Base-by-base conservation (phyloP, 2,329 filamentous ascomycete genomes). In the Sordariomycetes sp. region DNA sequence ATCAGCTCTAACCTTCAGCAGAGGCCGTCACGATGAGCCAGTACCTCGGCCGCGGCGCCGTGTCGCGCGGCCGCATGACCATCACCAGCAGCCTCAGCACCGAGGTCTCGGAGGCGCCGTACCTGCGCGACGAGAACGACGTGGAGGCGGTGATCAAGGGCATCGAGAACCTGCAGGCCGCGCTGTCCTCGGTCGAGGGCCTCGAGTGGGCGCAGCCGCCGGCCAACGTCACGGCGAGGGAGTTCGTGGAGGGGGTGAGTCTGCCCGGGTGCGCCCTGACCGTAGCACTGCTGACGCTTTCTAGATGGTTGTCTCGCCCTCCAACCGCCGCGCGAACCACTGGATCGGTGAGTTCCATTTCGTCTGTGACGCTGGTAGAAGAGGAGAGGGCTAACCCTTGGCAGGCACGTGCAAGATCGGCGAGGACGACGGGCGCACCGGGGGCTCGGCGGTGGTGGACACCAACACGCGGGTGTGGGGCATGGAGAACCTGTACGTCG, bases 401-500 rank as follows among this genome's bases (percentile, higher is more conserved):
- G 34, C 25, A 57, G 55, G 57, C 25, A 86, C 82, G 0, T 77
- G 78, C 56, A 86, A 86, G 67, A 74, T 87, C 62, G 83, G 84
- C n/a, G 72, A 71, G 0, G 76, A 82, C 59, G 78, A 81, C 55
- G 80, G 80, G 18, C 77, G 79, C 11, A 70, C 68, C 24, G 72
- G 72, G 56, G 82, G 83, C n/a, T 76, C 74, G 7, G 73, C 81
- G 1, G 85, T 88, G 1, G 83, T 87, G 1, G 84, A 87, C 63
- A 66, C 75, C 11, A 74, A 87, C 69, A 79, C 82, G 59, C 81
- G 79, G 68, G 82, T 87, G 7, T 87, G 81, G 65, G 84, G 84
- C 48, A 87, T 81, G 0, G 81, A 87, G 64, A 87, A 87, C 70
- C 72, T 87, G 51, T 86, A 83, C 64, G 80, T 88, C 14, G 81